Base-by-base conservation (phyloP, 2,329 filamentous ascomycete genomes). In the Exophiala viscosa region DNA sequence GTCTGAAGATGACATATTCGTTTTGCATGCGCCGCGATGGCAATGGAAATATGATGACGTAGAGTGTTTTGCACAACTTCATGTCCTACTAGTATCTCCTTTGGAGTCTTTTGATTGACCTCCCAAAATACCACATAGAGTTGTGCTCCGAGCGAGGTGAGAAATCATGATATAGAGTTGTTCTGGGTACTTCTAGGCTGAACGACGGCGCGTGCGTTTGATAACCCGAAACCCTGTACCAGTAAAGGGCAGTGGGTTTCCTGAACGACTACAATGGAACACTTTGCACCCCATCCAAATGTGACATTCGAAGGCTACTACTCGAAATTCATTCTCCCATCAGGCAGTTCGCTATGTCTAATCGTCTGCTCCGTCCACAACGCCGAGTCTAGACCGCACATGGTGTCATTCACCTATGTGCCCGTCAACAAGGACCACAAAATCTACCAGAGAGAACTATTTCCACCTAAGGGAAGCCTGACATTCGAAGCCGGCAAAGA, bases 271-370 rank as follows among this genome's bases (percentile, higher is more conserved):
- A 28, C 23, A 5, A 46, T 46, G 44, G 32, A 46, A 13, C 46
- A 49, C 11, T 49, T 41, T 20, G 32, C 31, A 42, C 46, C 46
- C 13, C 46, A 49, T 31, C 2, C 28, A 10, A 20, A 31, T 6
- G 17, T 36, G n/a, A 40, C 46, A 3, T 49, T 49, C 28, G 46
- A 49, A 31, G 46, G 46, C 15, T 49, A 49, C 20, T 49, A 41
- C 28, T 49, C 46, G 3, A 49, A 49, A 17, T 49, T 49, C 36
- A 31, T 20, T 1, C 38, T 49, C 7, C 10, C 35, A 1, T 18
- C 35, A 10, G 46, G 46, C 36, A 28, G 17, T 5, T 23, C 18
- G 8, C 5, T 49, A 20, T 33, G 31, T 23, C 36, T 49, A 7
- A 42, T 49, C 15, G 23, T 49, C 20, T 49, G 46, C 15, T 32